Evolutionary conservation across 306 rosid species (phyloP), one percentile per base, ranked within the genome.

Genomic region (Delonix regia): DNA sequence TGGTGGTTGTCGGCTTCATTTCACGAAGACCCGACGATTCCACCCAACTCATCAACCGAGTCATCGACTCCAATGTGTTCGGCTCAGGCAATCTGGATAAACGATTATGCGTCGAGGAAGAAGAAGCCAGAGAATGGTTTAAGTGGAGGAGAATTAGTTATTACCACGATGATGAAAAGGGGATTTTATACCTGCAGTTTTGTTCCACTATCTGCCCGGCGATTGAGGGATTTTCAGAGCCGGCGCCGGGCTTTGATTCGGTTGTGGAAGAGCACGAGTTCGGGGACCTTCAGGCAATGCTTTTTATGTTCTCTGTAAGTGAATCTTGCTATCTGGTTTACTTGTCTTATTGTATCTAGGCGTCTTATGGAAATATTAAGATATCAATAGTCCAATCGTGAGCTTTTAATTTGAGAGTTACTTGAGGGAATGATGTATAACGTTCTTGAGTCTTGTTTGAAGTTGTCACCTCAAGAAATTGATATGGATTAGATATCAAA

Each of bases 261-360:
- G 89, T 30, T 2, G 57, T 80, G 12, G 91, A 90, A 73, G 93
- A 94, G 77, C 88, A 83, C 41, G 93, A 90, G 60, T 89, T 82
- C 57, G 87, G 92, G 18, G 96, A 92, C 77, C 93, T 88, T 38
- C 93, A 88, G 85, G 99, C 92, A 82, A 78, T 92, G 93, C 91
- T 94, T 34, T 89, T 92, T 88, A 92, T 94, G 97, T 94, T 94
- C 92, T 87, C 92, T 62, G 98, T 94, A 75, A 89, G 97, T 83
- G 12, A 52, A 18, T 73, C 49, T 41, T 41, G 24, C 66, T 72
- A 62, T 21, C 49, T 18, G 15, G 42, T 59, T 9, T 2, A 49
- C 30, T 24, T 27, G 24, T 53, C 64, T 38, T 38, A n/a, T 64
- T 33, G 5, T 72, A 33, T 71, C 4, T 27, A 5, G 8, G 38